Percentiles rank a stretch among this genome's conserved stretches.
Conservation (phyloP, 73 alveolate genomes). For the Paramecium octaurelia region DNA sequence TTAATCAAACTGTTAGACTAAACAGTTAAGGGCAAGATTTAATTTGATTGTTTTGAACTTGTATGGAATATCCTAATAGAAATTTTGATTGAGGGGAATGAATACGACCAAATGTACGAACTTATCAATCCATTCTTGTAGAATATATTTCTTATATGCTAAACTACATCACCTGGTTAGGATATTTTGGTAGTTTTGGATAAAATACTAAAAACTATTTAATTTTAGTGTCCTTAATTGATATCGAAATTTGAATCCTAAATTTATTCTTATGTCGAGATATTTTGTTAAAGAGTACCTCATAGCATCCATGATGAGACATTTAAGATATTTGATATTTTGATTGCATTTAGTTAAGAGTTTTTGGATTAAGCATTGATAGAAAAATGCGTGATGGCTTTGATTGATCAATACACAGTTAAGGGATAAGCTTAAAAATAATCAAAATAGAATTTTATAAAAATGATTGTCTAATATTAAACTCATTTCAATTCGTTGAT, state of each 20-base stretch:
- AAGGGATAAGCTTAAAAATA: constrained; percentile 59
- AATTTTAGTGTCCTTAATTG: neutral
- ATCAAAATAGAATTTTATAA: constrained; percentile 29
- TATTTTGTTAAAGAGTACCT: constrained; percentile 46
- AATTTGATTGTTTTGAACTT: constrained; percentile 9
- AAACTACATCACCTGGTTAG: neutral
- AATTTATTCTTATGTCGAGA: constrained; percentile 21
- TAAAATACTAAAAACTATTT: neutral
- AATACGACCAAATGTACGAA: constrained; percentile 5
- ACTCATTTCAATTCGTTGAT: constrained; percentile 16
- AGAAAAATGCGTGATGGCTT: constrained; percentile 48
- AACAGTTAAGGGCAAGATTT: neutral
- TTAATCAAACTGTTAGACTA: constrained; percentile 23
- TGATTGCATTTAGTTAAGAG: neutral
- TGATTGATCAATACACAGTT: constrained; percentile 57
- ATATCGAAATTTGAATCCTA: neutral
- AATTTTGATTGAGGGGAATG: neutral
- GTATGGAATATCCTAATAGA: constrained; percentile 35
- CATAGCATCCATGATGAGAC: constrained; percentile 61
- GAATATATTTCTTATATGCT: neutral
- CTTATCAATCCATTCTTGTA: neutral
- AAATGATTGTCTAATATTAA: neutral
- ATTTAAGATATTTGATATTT: constrained; percentile 50
- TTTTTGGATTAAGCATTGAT: neutral
- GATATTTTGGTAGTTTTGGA: neutral